Conservation (phyloP, 225 moss, liverwort and hornwort genomes). For the Bryum argenteum region DNA sequence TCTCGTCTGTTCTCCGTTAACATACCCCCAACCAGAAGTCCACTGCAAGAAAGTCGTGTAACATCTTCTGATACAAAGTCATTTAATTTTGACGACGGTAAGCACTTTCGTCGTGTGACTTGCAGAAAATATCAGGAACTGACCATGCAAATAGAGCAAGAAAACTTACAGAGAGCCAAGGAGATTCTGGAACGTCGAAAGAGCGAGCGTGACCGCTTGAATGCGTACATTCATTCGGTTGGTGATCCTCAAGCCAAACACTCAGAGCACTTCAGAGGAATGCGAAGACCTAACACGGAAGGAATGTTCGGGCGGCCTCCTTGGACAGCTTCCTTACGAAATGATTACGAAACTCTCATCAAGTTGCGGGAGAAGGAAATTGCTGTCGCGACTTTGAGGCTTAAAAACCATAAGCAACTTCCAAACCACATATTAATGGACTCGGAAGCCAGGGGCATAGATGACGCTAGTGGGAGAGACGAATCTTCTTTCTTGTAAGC, state of each 20-base stretch:
- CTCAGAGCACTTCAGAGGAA: slow-evolving; percentile 37
- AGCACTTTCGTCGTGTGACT: slow-evolving; percentile 16
- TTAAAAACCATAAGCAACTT: slow-evolving; percentile 27
- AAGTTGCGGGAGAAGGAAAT: slow-evolving; percentile 71
- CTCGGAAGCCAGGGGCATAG: slow-evolving; percentile 24
- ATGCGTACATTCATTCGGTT: slow-evolving; percentile 72
- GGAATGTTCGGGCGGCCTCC: slow-evolving; percentile 55
- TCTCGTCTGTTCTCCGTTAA: slow-evolving; percentile 9
- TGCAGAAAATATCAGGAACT: slow-evolving; percentile 84
- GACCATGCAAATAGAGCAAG: slow-evolving; percentile 62
- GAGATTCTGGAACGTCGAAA: slow-evolving; percentile 75
- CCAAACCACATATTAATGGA: slow-evolving; percentile 24
- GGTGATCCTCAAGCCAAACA: slow-evolving; percentile 49
- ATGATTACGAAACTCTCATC: slow-evolving; percentile 67
- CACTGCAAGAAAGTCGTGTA: not conserved
- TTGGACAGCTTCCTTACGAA: slow-evolving; percentile 71
- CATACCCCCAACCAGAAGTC: slow-evolving; percentile 10
- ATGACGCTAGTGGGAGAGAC: slow-evolving; percentile 24
- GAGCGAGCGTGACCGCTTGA: slow-evolving; percentile 69
- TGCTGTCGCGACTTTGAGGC: slow-evolving; percentile 44
- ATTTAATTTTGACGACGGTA: not conserved
- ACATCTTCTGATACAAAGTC: not conserved
- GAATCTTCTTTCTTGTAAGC: slow-evolving; percentile 36
- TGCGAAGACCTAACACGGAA: slow-evolving; percentile 38
- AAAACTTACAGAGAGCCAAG: slow-evolving; percentile 60